Evolutionary conservation across 1,139 yeast genomes (phyloP), one percentile per base, ranked within the genome.

Genomic region (Pichia sp.): DNA sequence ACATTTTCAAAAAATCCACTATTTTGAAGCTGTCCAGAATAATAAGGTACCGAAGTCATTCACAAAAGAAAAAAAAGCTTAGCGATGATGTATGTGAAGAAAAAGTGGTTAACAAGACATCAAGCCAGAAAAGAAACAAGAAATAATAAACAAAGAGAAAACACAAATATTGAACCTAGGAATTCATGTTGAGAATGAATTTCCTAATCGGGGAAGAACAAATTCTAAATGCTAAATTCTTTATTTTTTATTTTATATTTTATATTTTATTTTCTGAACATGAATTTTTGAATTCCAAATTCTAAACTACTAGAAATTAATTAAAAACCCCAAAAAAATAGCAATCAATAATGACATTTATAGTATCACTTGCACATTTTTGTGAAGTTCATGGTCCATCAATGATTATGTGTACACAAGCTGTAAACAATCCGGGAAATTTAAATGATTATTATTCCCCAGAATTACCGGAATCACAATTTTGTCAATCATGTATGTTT

Each of bases 371-470:
- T 54, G 86, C 90, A 0, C 96, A 87, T 63, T 88, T 87, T 65
- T 88, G 96, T 67, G 96, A 88, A 68, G 75, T 84, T 34, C 96
- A 88, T 64, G 96, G 96, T 0, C 96, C 96, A 0, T 75, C 84
- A 19, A 77, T 84, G 46, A 74, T 88, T n/a, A 69, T 84, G 62
- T 87, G 91, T 60, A 85, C 95, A 0, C 93, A 86, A 62, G 60
- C 66, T 28, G 62, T 73, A n/a, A 59, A 47, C 63, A 64, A 66
- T 70, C 27, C 62, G 65, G 50, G 70, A 56, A 62, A 54, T 48
- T 44, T 53, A 16, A 56, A 55, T 7, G 51, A 48, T 42, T 64
- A 52, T 44, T 56, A 58, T 48, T 70, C 58, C 56, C 69, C 54
- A 45, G 67, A 48, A 57, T 63, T 52, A 55, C 77, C 57, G 61